Evolutionary conservation across 1,139 yeast genomes (phyloP), one percentile per base, ranked within the genome.

Genomic region (Entelexis paramagnoliae): DNA sequence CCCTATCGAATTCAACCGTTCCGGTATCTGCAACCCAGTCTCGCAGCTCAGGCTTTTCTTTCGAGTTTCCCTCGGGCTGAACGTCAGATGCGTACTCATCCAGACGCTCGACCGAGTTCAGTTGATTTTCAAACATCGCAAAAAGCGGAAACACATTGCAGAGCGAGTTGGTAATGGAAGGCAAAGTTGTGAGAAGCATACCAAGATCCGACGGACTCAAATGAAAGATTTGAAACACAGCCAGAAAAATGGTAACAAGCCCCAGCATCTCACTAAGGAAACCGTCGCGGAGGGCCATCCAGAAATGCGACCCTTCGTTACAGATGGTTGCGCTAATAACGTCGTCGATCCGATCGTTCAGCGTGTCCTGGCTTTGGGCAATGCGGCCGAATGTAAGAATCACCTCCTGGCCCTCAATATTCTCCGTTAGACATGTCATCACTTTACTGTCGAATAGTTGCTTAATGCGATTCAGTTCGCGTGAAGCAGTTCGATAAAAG

Each of bases 61-160:
- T 11, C 13, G 22, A 19, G 17, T 26, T 28, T 1, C 81, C 79
- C 62, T 83, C 89, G 57, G 73, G 75, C 0, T 82, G 83, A 51
- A 86, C 67, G 32, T 82, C 80, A n/a, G 74, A 71, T 0, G 91
- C 91, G 66, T 84, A 86, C 52, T 80, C 76, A 54, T 78, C 74
- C 50, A 87, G 66, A 63, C 96, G 76, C 68, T 86, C 95, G n/a
- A 81, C 89, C 5, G 93, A 79, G 62, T 83, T 84, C 85, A 86
- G 77, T 63, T 82, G 83, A 66, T 83, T 85, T 64, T 86, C 95
- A 35, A 82, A 77, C 62, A 80, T 80, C 1, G 55, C 51, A 20
- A 46, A 54, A 64, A 74, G 67, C 64, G 80, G 57, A 42, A 65
- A 72, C 60, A 65, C 69, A 67, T 63, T 24, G 20, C 56, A 50